These are phyloP conservation scores for Heracleum sosnowskyi DNA, from an alignment of 129 eudicot species.

Conservation along the genomic window DNA sequence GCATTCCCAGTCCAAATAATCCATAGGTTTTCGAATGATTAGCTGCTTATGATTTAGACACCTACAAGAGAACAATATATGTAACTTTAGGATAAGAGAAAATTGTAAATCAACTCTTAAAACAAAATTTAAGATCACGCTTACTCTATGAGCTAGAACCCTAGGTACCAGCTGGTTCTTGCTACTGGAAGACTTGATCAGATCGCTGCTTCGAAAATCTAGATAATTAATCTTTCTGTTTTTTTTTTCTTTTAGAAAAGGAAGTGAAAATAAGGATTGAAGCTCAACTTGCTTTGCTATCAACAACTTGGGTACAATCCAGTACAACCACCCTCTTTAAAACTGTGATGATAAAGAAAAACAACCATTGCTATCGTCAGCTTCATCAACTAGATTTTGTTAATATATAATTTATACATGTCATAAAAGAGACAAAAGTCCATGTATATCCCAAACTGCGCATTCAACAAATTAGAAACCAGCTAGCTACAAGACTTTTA, in stretches of 20 bases:
- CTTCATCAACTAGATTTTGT: constrained; percentile 17
- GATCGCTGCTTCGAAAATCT: background rate
- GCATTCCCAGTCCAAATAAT: constrained; percentile 38
- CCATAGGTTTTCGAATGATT: constrained; percentile 29
- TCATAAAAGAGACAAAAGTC: background rate
- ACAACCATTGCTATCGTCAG: constrained; percentile 33
- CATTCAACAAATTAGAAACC: background rate
- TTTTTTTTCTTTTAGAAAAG: background rate
- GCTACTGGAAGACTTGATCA: background rate
- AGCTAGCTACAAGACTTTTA: background rate
- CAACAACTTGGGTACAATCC: constrained; percentile 6
- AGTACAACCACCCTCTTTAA: constrained; percentile 11
- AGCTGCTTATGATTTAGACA: background rate
- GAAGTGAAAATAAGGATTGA: background rate
- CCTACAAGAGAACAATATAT: background rate
- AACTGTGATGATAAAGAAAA: constrained; percentile 20
- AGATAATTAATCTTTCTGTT: background rate
- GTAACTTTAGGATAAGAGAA: background rate
- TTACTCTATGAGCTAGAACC: background rate
- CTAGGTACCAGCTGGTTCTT: too few relatives aligned
- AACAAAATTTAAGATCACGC: too few relatives aligned
- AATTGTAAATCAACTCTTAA: too few relatives aligned
- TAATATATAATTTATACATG: background rate
- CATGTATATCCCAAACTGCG: background rate
- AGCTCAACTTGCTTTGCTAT: constrained; percentile 1